Evolutionary conservation across 2,329 filamentous ascomycete genomes (phyloP).

Genomic region (Diaporthe sp.): DNA sequence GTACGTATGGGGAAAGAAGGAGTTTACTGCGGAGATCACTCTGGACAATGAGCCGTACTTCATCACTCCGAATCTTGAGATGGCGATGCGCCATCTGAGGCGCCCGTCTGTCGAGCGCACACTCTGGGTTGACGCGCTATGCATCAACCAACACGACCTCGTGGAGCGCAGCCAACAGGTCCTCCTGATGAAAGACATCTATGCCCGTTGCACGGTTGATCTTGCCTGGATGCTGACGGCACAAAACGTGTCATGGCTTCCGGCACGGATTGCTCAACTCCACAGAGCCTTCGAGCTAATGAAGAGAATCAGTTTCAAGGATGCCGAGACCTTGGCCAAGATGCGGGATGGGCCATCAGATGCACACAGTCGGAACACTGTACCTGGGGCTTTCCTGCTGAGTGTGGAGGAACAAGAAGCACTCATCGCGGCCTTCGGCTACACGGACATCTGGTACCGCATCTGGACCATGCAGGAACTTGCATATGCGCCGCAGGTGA

Average conservation of each 20-base stretch:
- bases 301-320: slow-evolving; percentile 10
- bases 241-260: too few relatives aligned
- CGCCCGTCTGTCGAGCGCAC: slow-evolving; percentile 2
- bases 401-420: not conserved
- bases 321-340: slow-evolving; percentile 12
- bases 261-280: not conserved
- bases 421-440: not conserved
- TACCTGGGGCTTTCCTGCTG: not conserved
- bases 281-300: slow-evolving; percentile 6
- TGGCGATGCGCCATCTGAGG: slow-evolving; percentile 38
- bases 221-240: slow-evolving; percentile 35
- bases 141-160: slow-evolving; percentile 42
- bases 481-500: slow-evolving; percentile 37
- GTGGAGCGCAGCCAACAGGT: slow-evolving; percentile 41
- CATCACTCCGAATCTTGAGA: slow-evolving; percentile 34
- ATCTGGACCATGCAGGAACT: slow-evolving; percentile 44
- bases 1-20: slow-evolving; percentile 41
- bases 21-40: slow-evolving; percentile 15
- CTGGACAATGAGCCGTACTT: slow-evolving; percentile 18
- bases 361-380: not conserved
- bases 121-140: slow-evolving; percentile 43
- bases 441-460: slow-evolving; percentile 32
- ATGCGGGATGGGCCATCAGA: not conserved
- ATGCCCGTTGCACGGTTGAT: slow-evolving; percentile 8
- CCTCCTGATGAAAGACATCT: slow-evolving; percentile 53